Base-by-base conservation (phyloP, 345 rosid genomes). In the Populus davidiana region DNA sequence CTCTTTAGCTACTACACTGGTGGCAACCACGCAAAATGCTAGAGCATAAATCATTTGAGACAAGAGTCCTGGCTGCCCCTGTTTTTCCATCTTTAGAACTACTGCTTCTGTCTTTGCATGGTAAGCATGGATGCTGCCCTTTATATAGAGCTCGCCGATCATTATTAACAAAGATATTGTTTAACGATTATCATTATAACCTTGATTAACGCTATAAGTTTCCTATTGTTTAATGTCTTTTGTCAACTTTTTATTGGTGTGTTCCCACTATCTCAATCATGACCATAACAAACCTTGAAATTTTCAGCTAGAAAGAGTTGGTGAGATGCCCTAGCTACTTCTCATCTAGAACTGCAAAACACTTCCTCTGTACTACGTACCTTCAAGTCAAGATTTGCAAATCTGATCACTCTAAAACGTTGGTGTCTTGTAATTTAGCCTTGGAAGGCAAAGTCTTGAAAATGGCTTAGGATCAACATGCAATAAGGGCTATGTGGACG, bases 11-110 rank as follows among this genome's bases (percentile, higher is more conserved):
- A 69, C 81, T 6, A 31, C 77, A n/a, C 29, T 17, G 9, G 83
- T 76, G 72, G 84, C 83, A 4, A 76, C 2, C 66, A 85, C 70
- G 78, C 77, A 83, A 38, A 85, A 75, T 27, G 78, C 80, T 25
- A 84, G 6, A 2, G 67, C 84, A 50, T 49, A 80, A 82, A 80
- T 38, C 66, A 82, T 64, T 16, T 70, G 80, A 75, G 79, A 83
- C 85, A 79, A 75, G 63, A 41, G 83, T 79, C 82, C 77, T 81
- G 54, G 76, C 61, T 49, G 63, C 44, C 39, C 43, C 11, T 41
- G 33, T 68, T 47, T 61, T 49, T 75, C 81, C 85, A 87, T 85
- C 18, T 5, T 54, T 41, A 6, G 69, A 20, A 1, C 7, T 25
- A 43, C 43, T 18, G n/a, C 16, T n/a, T 72, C 31, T 72, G 62